phyloP scores from a whole-genome alignment of 306 rosid genomes.

The Acacia acuminata region DNA sequence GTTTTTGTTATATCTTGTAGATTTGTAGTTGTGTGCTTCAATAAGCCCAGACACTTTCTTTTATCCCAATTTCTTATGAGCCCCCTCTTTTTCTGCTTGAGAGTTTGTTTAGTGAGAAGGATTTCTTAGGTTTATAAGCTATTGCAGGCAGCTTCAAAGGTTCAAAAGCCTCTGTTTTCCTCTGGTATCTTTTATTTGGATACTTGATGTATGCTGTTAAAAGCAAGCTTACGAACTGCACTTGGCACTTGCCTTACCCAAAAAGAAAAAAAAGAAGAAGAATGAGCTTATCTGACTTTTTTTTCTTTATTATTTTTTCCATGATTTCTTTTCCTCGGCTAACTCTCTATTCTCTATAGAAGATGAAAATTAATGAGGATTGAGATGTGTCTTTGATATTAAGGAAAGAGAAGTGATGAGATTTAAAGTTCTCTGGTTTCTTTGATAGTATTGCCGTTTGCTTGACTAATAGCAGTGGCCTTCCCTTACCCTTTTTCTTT shows the following conservation, averaged over 20 bases:
- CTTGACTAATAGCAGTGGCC: not conserved
- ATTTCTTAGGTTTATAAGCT: not conserved
- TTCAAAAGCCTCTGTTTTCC: not conserved
- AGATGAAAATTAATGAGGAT: not conserved
- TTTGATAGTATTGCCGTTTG: conserved; percentile 5
- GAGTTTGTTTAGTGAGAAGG: not conserved
- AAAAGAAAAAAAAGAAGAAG: not conserved
- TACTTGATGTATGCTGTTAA: not conserved
- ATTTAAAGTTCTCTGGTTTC: conserved; percentile 41
- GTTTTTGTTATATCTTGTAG: conserved; percentile 29
- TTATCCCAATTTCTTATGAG: not conserved
- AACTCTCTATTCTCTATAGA: not conserved
- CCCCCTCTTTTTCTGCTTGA: not conserved
- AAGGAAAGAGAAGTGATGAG: not conserved
- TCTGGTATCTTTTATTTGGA: not conserved
- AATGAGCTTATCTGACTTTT: not conserved
- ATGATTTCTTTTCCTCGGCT: not conserved
- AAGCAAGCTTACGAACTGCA: not conserved
- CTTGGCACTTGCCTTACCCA: not conserved
- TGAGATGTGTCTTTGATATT: not conserved
- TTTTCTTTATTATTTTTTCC: not conserved
- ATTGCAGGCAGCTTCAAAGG: not conserved
- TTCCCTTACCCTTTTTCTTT: not conserved
- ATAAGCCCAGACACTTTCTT: not conserved
- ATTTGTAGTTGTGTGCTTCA: not conserved